Percentiles rank a stretch among this genome's conserved stretches.
Evolutionary conservation across 1,284 basidiomycete genomes (phyloP).

Genomic region (Lentinula novae-zelandiae): DNA sequence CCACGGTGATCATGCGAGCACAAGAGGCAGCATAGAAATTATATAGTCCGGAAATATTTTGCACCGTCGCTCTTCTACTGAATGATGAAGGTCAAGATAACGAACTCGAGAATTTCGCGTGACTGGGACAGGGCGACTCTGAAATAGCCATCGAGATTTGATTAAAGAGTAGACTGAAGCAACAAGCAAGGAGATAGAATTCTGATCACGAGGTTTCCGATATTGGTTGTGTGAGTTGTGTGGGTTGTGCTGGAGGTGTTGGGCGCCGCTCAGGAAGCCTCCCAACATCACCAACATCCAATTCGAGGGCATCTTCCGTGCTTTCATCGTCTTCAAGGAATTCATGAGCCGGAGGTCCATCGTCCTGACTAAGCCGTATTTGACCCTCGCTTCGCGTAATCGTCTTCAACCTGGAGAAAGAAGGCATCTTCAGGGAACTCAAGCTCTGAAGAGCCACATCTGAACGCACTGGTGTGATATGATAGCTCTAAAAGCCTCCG

Average conservation of each 20-base stretch:
- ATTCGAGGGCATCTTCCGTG: slow-evolving; percentile 36
- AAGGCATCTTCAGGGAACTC: not conserved
- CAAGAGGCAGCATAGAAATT: too few species aligned
- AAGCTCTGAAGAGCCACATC: not conserved
- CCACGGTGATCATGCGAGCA: too few species aligned
- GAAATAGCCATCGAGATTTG: too few species aligned
- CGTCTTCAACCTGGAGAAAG: slow-evolving; percentile 48
- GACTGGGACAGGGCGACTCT: too few species aligned
- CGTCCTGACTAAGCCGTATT: slow-evolving; percentile 69
- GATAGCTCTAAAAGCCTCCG: slow-evolving; percentile 51
- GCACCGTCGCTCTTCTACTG: too few species aligned
- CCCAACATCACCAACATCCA: slow-evolving; percentile 9
- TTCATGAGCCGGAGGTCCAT: slow-evolving; percentile 62
- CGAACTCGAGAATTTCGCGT: too few species aligned
- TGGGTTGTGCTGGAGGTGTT: not conserved
- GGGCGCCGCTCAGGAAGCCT: not conserved
- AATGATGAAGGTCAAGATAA: too few species aligned
- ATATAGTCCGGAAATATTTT: too few species aligned
- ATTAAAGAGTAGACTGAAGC: not conserved
- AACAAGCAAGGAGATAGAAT: too few species aligned
- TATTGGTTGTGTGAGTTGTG: not conserved
- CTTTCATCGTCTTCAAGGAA: slow-evolving; percentile 54
- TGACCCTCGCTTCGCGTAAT: slow-evolving; percentile 51
- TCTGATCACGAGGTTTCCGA: not conserved
- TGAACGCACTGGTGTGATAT: slow-evolving; percentile 63